A percentile compares a stretch with the other conserved stretches of the same genome.
Evolutionary conservation across 164 flowering plant species (phyloP).

Genomic region (Stephania japonica): DNA sequence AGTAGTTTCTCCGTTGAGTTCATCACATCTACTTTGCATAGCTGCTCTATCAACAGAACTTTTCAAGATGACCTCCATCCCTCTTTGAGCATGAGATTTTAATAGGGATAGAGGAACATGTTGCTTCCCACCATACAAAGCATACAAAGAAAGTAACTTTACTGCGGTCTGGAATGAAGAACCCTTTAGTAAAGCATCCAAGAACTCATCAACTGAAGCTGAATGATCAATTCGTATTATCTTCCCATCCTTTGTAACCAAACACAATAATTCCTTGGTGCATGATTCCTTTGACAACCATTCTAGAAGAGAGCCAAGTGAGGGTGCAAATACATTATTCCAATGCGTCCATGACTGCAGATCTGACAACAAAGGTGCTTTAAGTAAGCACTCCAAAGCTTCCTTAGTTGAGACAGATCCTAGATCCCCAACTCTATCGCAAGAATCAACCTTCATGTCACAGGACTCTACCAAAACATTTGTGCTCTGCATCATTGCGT

Average conservation of each 20-base stretch:
- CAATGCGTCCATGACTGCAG: conserved; percentile 80
- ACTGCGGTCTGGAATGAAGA: conserved; percentile 73
- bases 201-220: conserved; percentile 60
- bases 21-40: not conserved
- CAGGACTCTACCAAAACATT: conserved; percentile 16
- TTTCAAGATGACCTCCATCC: conserved; percentile 59
- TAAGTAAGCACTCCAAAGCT: conserved; percentile 58
- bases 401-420: conserved; percentile 47
- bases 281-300: conserved; percentile 67
- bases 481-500: conserved; percentile 16
- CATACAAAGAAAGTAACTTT: conserved; percentile 53
- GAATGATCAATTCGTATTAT: conserved; percentile 65
- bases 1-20: conserved; percentile 10
- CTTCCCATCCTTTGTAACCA: conserved; percentile 66
- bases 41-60: conserved; percentile 34
- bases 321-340: conserved; percentile 79
- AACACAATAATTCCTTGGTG: conserved; percentile 52
- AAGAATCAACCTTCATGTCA: conserved; percentile 13
- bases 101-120: conserved; percentile 64
- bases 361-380: conserved; percentile 80
- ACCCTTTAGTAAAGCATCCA: conserved; percentile 61
- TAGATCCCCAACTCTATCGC: conserved; percentile 14
- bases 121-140: conserved; percentile 57
- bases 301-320: conserved; percentile 71
- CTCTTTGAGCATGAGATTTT: conserved; percentile 54